Evolutionary conservation across 2,329 filamentous ascomycete species (phyloP), one percentile per base, ranked within the genome.

Genomic region (Neopestalotiopsis clavispora): DNA sequence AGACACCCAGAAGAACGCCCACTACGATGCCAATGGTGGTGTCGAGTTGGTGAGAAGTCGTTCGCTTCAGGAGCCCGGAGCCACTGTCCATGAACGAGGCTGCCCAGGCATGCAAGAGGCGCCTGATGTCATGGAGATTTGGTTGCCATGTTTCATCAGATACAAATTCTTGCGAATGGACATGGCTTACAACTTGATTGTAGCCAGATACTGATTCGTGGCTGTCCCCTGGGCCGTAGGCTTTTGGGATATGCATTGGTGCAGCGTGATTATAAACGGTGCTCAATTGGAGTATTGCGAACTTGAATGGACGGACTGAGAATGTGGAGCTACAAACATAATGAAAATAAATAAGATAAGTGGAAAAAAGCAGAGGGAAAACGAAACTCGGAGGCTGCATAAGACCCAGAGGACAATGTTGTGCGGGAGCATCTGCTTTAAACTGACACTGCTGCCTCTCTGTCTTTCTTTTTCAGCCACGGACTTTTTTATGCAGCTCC

Each of bases 21-120:
- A 75, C 74, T 30, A 75, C 69, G 32, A 74, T 69, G 28, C 74
- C 73, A 59, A 75, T 75, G 0, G 71, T 75, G 28, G 67, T 71
- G 65, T 75, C 72, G 34, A 73, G 66, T 30, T 70, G 68, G 20
- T 69, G 66, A 20, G 49, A 57, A 20, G 70, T 66, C 9, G 68
- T 38, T 57, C 74, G 69, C 58, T 73, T 73, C n/a, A 57, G 69
- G 32, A 72, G 52, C 5, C 10, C 13, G 49, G 42, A 3, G 14
- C 32, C n/a, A 23, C 57, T 4, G 34, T 23, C 30, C 10, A 23
- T 2, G 23, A 23, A 56, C 3, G 32, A 34, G 30, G 38, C 42
- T 5, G 28, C 17, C 30, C 23, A 59, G 23, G 30, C 30, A 10
- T n/a, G 12, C 57, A 59, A 59, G n/a, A 7, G n/a, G 10, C 23